Percentiles rank a stretch among this genome's conserved stretches.
Conservation (phyloP, 129 eudicot genomes). For the Pseudognaphalium luteoalbum region DNA sequence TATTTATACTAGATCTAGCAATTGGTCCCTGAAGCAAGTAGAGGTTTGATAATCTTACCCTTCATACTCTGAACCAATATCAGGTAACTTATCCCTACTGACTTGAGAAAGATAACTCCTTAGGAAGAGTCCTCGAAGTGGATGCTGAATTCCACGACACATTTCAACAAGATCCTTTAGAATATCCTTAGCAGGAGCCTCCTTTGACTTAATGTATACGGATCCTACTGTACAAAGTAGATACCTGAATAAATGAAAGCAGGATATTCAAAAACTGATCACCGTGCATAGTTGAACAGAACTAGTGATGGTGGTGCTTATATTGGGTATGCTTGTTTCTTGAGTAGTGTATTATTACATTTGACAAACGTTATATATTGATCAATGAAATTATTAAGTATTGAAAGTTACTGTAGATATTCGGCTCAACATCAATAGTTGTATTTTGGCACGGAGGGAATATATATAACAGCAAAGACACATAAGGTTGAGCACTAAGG, state of each 20-base stretch:
- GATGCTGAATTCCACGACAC: conserved; percentile 98
- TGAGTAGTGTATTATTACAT: not conserved
- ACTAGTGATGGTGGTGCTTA: conserved; percentile 15
- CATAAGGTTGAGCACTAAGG: conserved; percentile 11
- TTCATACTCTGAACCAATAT: conserved; percentile 93
- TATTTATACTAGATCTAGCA: conserved; percentile 5
- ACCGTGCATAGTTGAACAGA: conserved; percentile 20
- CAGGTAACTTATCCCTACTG: conserved; percentile 89
- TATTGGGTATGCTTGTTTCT: not conserved
- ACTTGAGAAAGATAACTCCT: conserved; percentile 96
- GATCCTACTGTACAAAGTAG: conserved; percentile 95
- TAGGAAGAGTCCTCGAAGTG: conserved; percentile 87
- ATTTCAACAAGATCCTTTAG: conserved; percentile 93
- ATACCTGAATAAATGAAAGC: conserved; percentile 56
- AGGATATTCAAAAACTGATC: conserved; percentile 17
- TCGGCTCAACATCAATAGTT: not conserved
- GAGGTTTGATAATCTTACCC: conserved; percentile 53
- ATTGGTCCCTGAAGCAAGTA: conserved; percentile 13
- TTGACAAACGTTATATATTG: not conserved
- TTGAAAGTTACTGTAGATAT: conserved; percentile 6
- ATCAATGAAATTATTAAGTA: not conserved
- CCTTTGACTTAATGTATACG: conserved; percentile 89
- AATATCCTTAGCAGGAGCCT: conserved; percentile 96
- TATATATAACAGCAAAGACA: not conserved
- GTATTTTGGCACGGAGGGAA: not conserved